Conservation (phyloP, 75 land plant genomes). For the Adiantum capillusveneris region DNA sequence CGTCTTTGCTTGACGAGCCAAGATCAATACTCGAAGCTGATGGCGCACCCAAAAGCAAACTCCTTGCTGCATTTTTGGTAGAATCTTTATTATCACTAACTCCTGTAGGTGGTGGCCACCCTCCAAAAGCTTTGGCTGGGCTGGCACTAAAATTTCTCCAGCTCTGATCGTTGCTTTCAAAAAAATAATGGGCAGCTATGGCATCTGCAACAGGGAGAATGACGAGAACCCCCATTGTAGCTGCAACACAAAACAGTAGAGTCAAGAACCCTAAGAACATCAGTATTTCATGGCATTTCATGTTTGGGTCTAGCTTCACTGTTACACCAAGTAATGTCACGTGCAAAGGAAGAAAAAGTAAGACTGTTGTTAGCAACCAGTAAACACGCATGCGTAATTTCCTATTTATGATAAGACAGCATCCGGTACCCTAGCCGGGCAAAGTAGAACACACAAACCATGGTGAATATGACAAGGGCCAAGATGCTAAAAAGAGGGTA, state of each 20-base stretch:
- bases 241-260: constrained; percentile 37
- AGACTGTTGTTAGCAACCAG: constrained; percentile 45
- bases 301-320: constrained; percentile 41
- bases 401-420: constrained; percentile 73
- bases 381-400: constrained; percentile 59
- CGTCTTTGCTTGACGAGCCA: not conserved
- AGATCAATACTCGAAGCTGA: not conserved
- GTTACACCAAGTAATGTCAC: constrained; percentile 81
- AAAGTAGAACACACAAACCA: constrained; percentile 49
- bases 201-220: constrained; percentile 63
- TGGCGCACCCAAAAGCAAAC: not conserved
- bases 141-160: constrained; percentile 1
- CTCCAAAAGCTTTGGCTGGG: constrained; percentile 26
- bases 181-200: constrained; percentile 30
- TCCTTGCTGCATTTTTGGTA: not conserved
- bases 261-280: constrained; percentile 52
- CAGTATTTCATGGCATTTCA: constrained; percentile 33
- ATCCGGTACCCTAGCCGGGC: constrained; percentile 61
- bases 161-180: not conserved
- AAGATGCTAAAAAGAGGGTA: constrained; percentile 75
- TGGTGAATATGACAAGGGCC: constrained; percentile 53
- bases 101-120: constrained; percentile 6
- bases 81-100: constrained; percentile 25
- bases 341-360: constrained; percentile 60
- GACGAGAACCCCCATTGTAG: constrained; percentile 52